Conservation (phyloP, 768 basidiomycete genomes). For the Cyathus striatus region DNA sequence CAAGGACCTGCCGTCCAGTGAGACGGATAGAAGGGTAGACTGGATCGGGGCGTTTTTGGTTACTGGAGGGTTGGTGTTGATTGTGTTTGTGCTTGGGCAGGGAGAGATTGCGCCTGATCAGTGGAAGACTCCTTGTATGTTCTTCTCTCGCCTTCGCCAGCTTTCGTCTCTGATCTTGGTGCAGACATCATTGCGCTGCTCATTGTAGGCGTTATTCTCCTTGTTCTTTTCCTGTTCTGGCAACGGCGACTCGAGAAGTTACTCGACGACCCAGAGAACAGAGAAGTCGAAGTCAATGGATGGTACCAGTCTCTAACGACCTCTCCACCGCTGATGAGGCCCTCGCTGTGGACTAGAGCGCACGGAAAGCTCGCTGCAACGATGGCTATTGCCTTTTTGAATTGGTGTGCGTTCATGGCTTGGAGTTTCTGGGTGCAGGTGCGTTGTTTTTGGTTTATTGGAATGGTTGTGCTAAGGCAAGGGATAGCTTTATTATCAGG, state of each 20-base stretch:
- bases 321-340: conserved; percentile 58
- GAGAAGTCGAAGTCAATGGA: not conserved
- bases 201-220: conserved; percentile 50
- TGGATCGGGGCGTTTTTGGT: conserved; percentile 68
- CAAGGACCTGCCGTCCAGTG: conserved; percentile 28
- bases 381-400: conserved; percentile 52
- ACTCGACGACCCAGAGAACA: conserved; percentile 1
- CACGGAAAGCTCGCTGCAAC: conserved; percentile 53
- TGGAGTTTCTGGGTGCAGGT: conserved; percentile 38
- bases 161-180: conserved; percentile 9
- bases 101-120: conserved; percentile 51
- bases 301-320: conserved; percentile 1
- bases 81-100: conserved; percentile 67
- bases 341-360: conserved; percentile 56
- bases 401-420: conserved; percentile 48
- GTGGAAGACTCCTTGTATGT: conserved; percentile 42
- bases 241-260: conserved; percentile 48
- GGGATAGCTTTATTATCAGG: conserved; percentile 75
- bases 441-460: conserved; percentile 12
- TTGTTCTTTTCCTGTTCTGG: conserved; percentile 56
- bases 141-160: conserved; percentile 2
- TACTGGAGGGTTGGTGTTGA: conserved; percentile 58
- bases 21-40: conserved; percentile 43
- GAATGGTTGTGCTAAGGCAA: too few relatives aligned
- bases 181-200: conserved; percentile 64